A percentile compares a stretch with the other conserved stretches of the same genome.
Evolutionary conservation across 805 yeast species (phyloP).

Genomic region (Candida incommunis): DNA sequence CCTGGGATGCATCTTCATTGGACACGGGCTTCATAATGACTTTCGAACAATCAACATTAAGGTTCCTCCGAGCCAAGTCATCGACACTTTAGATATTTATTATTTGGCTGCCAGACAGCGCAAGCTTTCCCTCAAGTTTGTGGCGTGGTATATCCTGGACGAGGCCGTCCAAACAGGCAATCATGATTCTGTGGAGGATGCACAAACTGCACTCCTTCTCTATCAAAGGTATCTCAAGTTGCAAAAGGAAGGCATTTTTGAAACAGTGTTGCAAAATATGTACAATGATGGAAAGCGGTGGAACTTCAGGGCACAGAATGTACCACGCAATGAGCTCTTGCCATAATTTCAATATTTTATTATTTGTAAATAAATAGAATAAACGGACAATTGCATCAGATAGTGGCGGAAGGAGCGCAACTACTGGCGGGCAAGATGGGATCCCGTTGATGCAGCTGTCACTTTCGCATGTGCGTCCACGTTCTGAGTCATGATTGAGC

Average conservation of each 20-base stretch:
- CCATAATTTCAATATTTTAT: too few species aligned
- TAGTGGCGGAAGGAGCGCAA: background rate
- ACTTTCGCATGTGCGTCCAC: constrained; percentile 1
- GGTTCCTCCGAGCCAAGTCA: constrained; percentile 71
- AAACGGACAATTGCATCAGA: background rate
- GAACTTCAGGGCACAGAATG: background rate
- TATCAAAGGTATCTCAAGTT: constrained; percentile 62
- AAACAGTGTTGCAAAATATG: constrained; percentile 45
- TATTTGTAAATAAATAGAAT: too few species aligned
- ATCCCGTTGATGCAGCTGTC: background rate
- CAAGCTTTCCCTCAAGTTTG: constrained; percentile 67
- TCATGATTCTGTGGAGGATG: constrained; percentile 97
- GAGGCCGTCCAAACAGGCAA: constrained; percentile 79
- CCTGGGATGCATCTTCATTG: constrained; percentile 82
- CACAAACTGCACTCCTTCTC: constrained; percentile 65
- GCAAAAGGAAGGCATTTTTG: constrained; percentile 42
- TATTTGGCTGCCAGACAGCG: constrained; percentile 59
- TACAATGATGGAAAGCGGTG: constrained; percentile 31
- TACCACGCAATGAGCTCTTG: background rate
- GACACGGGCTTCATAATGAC: constrained; percentile 86
- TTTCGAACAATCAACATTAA: constrained; percentile 85
- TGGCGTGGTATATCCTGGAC: constrained; percentile 65
- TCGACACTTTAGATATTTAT: constrained; percentile 77
- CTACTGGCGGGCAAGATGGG: background rate
- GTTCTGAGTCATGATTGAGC: background rate